Percentiles rank a stretch among this genome's conserved stretches.
These are phyloP conservation scores for Maudiozyma humilis DNA, from an alignment of 1,139 yeast genomes.

Conservation along the genomic window DNA sequence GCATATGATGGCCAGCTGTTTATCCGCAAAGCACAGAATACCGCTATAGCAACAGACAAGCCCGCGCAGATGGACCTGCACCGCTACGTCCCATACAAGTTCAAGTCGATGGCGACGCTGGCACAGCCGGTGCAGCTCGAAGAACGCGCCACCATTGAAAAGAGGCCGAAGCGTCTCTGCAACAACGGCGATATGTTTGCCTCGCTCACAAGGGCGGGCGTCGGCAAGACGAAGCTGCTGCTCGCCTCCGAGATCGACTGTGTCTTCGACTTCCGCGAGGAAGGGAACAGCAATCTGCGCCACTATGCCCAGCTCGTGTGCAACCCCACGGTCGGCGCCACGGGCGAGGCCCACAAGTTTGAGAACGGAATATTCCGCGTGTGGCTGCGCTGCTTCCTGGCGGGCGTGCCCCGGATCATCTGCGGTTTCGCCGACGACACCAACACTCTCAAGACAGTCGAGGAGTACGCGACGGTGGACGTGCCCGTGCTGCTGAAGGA, in stretches of 20 bases:
- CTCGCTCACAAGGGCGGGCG: constrained; percentile 73
- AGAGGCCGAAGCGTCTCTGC: constrained; percentile 48
- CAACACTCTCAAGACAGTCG: constrained; percentile 55
- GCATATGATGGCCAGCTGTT: constrained; percentile 81
- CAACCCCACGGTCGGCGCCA: constrained; percentile 42
- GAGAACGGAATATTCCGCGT: constrained; percentile 67
- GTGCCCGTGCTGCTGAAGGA: constrained; percentile 51
- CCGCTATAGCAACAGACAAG: constrained; percentile 17
- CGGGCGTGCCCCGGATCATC: constrained; percentile 69
- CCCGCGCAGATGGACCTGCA: constrained; percentile 30
- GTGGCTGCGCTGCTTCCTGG: constrained; percentile 91
- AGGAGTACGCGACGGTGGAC: constrained; percentile 68
- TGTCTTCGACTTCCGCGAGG: constrained; percentile 71
- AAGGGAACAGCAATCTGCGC: constrained; percentile 40
- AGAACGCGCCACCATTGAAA: constrained; percentile 58
- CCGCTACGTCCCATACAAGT: constrained; percentile 71
- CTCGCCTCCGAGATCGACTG: constrained; percentile 92
- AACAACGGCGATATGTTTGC: constrained; percentile 70
- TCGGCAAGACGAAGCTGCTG: constrained; percentile 60
- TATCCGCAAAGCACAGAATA: constrained; percentile 48
- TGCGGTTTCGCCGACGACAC: constrained; percentile 83
- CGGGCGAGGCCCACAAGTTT: constrained; percentile 36
- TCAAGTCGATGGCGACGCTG: constrained; percentile 71
- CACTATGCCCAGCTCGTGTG: constrained; percentile 89
- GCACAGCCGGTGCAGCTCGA: constrained; percentile 68